Evolutionary conservation across 2,329 filamentous ascomycete species (phyloP), one percentile per base, ranked within the genome.

Genomic region (Macroventuria anomochaeta): DNA sequence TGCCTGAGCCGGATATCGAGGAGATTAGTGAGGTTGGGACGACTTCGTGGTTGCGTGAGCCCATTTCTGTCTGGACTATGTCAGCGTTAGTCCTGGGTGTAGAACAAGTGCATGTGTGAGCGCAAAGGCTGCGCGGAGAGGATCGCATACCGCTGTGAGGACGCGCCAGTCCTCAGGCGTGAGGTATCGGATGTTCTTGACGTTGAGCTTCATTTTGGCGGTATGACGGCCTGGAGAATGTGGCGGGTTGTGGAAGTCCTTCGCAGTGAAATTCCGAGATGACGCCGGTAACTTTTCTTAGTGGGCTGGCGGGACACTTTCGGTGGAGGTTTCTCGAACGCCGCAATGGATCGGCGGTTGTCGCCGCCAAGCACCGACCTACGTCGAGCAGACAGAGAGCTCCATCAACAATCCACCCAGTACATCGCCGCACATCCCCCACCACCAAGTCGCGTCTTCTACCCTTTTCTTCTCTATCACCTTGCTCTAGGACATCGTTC

Each of bases 11-110:
- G 6, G 93, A 87, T 21, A 96, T 83, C 70, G 91, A 90, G 53
- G 88, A 87, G 62, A 99, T 97, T 61, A 97, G 76, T 3, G 91
- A 80, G 12, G 93, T 97, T 7, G 95, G 95, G 2, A 99, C 93
- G 52, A 99, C 84, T 78, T 99, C 95, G 80, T 99, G 95, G 78
- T 97, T 97, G 75, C 91, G 93, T 77, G 90, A 96, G 70, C 93
- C 93, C 77, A 88, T 87, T 76, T 99, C 95, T 68, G 96, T 90
- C 92, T 96, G 75, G 47, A 64, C 67, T 68, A 46, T 57, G 65
- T 65, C 63, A 67, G 63, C 67, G 62, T 73, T 71, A 77, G 75
- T 73, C 63, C 69, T 65, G 67, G 63, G 55, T 42, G 57, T 39
- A 40, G 21, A n/a, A 18, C 54, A 55, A 40, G 65, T 37, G 47